phyloP scores from a whole-genome alignment of 495 filamentous ascomycete species.

The Tuber indicum region DNA sequence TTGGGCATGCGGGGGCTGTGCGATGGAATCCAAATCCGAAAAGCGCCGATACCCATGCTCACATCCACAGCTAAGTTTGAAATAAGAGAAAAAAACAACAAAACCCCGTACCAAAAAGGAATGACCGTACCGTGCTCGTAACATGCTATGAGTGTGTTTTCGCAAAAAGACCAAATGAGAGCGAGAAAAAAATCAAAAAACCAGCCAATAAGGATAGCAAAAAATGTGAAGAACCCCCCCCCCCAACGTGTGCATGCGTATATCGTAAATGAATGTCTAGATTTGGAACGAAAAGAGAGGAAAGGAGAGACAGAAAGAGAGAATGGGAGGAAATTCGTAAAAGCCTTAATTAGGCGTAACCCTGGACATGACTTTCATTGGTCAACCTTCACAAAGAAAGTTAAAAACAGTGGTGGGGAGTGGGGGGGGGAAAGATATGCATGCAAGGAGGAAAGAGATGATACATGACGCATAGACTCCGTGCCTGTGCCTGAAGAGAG shows the following conservation, averaged over 20 bases:
- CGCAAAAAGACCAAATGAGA: neutral
- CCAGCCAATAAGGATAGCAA: neutral
- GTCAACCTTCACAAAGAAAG: conserved; percentile 5
- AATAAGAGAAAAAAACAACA: neutral
- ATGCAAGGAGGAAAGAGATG: neutral
- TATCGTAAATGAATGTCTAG: neutral
- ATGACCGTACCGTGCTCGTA: conserved; percentile 2
- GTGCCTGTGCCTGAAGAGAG: neutral
- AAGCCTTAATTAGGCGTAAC: conserved; percentile 6
- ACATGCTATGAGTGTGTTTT: conserved; percentile 3
- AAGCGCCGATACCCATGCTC: conserved; percentile 4
- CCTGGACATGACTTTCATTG: conserved; percentile 1
- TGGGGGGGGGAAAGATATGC: neutral
- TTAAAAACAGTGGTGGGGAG: neutral
- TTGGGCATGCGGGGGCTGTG: neutral
- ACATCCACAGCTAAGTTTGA: conserved; percentile 6
- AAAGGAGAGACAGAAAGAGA: neutral
- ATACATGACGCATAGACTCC: neutral
- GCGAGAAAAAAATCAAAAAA: neutral
- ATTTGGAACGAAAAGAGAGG: neutral
- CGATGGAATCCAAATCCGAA: conserved; percentile 3
- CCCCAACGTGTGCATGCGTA: neutral
- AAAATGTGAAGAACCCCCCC: neutral
- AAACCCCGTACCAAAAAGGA: conserved; percentile 4
- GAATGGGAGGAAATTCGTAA: neutral